A percentile compares a stretch with the other conserved stretches of the same genome.
These are phyloP conservation scores for Cucurbita moschata DNA, from an alignment of 306 rosid genomes.

Conservation along the genomic window DNA sequence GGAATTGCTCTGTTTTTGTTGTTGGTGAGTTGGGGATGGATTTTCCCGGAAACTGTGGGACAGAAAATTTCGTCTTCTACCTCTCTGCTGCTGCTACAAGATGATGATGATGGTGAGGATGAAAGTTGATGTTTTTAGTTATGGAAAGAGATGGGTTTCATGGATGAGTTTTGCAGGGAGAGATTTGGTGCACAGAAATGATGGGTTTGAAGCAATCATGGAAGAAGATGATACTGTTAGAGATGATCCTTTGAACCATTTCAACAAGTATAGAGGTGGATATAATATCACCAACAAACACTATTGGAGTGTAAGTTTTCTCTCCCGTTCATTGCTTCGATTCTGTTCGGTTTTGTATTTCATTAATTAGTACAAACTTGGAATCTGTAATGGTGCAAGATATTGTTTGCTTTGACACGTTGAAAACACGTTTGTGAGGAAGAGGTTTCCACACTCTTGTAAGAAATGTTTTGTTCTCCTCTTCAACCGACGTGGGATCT, in stretches of 20 bases:
- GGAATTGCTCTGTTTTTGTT: background rate
- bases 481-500: no score
- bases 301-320: constrained; percentile 50
- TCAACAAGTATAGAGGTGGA: constrained; percentile 57
- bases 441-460: no score
- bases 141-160: no score
- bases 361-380: no score
- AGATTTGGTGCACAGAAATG: constrained; percentile 16
- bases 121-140: no score
- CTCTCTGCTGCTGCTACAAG: background rate
- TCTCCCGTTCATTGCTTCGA: no score
- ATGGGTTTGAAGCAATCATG: constrained; percentile 13
- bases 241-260: constrained; percentile 42
- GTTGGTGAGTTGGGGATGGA: background rate
- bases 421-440: no score
- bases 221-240: constrained; percentile 31
- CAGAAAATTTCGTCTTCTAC: background rate
- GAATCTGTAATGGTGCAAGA: no score
- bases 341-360: no score
- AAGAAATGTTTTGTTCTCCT: no score
- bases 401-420: no score
- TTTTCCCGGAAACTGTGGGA: background rate
- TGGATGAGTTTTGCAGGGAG: constrained; percentile 1
- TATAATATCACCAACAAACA: constrained; percentile 53
- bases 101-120: no score